These are phyloP conservation scores for Chlorencoelia australis DNA, from an alignment of 2,329 filamentous ascomycete genomes.

Conservation along the genomic window DNA sequence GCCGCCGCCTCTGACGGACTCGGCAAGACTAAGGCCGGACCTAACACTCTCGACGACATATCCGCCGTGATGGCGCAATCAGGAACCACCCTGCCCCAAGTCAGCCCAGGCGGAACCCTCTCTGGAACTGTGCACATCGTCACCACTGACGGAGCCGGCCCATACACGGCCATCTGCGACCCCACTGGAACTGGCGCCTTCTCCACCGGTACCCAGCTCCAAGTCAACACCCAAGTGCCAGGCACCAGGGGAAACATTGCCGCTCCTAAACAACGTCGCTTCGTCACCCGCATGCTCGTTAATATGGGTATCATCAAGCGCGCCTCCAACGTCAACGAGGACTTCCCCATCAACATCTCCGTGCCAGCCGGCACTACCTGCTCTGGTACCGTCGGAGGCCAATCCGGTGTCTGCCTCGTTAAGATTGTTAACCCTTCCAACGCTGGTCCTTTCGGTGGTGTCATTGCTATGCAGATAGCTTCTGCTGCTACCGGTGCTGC, in stretches of 20 bases:
- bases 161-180: slow-evolving; percentile 49
- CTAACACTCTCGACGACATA: slow-evolving; percentile 48
- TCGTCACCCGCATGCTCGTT: slow-evolving; percentile 20
- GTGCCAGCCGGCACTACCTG: slow-evolving; percentile 42
- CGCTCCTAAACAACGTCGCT: slow-evolving; percentile 19
- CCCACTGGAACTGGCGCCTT: slow-evolving; percentile 42
- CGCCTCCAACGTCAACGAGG: slow-evolving; percentile 23
- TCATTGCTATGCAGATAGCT: slow-evolving; percentile 43
- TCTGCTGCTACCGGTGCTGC: slow-evolving; percentile 6
- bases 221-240: slow-evolving; percentile 43
- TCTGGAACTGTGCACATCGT: slow-evolving; percentile 58
- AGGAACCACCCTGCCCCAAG: slow-evolving; percentile 47
- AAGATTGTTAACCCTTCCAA: slow-evolving; percentile 51
- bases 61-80: slow-evolving; percentile 45
- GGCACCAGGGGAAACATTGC: slow-evolving; percentile 32
- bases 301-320: slow-evolving; percentile 24
- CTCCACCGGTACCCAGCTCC: slow-evolving; percentile 40
- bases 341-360: slow-evolving; percentile 35
- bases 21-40: slow-evolving; percentile 45
- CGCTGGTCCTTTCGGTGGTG: slow-evolving; percentile 53
- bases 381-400: slow-evolving; percentile 49
- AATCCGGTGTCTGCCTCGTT: slow-evolving; percentile 51
- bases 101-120: slow-evolving; percentile 45
- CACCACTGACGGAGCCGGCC: slow-evolving; percentile 54
- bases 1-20: slow-evolving; percentile 41